Percentiles rank a stretch among this genome's conserved stretches.
Conservation (phyloP, 164 flowering plant genomes). For the Stephania japonica region DNA sequence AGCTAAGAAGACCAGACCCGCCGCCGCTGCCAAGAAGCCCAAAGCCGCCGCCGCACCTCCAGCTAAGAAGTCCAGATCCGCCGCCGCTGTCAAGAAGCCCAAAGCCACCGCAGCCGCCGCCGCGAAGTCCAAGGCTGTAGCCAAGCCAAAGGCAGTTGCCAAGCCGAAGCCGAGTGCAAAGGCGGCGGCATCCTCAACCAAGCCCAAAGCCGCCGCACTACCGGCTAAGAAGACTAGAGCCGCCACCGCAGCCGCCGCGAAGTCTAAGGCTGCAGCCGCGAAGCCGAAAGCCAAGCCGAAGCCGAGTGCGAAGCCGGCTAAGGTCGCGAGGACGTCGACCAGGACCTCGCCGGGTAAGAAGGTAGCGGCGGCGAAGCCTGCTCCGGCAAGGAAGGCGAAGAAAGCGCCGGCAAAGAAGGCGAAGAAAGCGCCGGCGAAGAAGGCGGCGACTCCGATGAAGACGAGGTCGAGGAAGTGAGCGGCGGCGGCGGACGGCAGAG, state of each 20-base stretch:
- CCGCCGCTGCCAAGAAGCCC: too few relatives aligned
- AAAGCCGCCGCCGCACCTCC: neutral
- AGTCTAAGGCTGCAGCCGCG: conserved; percentile 24
- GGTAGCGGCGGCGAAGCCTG: neutral
- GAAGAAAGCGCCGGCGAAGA: conserved; percentile 1
- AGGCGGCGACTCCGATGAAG: neutral
- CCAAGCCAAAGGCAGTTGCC: conserved; percentile 22
- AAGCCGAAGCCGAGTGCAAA: conserved; percentile 11
- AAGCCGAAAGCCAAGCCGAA: conserved; percentile 4
- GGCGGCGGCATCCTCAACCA: neutral
- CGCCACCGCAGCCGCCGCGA: conserved; percentile 11
- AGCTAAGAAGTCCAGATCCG: too few relatives aligned
- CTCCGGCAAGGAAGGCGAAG: neutral
- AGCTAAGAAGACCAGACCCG: too few relatives aligned
- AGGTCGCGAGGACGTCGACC: neutral
- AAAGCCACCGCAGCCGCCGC: neutral
- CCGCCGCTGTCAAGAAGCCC: too few relatives aligned
- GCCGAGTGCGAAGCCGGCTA: neutral
- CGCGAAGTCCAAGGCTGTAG: conserved; percentile 9
- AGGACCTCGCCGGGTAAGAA: conserved; percentile 5
- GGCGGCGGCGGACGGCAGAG: too few relatives aligned
- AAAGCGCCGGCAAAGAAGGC: neutral
- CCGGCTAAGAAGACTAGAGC: too few relatives aligned
- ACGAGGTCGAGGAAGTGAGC: neutral
- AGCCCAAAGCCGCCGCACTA: too few relatives aligned